These are phyloP conservation scores for Cryptomeria japonica DNA, from an alignment of 75 land plant species.

Conservation along the genomic window DNA sequence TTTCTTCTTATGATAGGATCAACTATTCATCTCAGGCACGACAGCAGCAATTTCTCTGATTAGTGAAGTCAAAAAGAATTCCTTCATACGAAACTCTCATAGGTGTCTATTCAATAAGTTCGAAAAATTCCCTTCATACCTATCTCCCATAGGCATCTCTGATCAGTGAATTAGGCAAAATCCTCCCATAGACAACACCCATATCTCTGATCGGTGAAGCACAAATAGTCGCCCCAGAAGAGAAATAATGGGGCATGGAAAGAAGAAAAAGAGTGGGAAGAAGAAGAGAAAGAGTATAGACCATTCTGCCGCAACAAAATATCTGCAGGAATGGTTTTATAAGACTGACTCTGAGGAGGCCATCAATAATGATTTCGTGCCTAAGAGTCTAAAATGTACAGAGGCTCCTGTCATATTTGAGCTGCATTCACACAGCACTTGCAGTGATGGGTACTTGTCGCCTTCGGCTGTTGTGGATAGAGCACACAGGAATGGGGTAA, in stretches of 20 bases:
- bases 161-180: too few species aligned
- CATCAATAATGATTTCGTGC: conserved; percentile 19
- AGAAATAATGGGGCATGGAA: conserved; percentile 19
- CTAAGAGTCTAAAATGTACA: conserved; percentile 1
- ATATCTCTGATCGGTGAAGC: not conserved
- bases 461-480: conserved; percentile 82
- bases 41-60: not conserved
- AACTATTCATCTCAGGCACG: not conserved
- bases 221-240: not conserved
- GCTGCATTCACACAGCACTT: conserved; percentile 78
- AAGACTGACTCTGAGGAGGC: not conserved
- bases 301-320: conserved; percentile 30
- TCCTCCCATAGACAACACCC: not conserved
- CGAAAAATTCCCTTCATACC: too few species aligned
- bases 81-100: too few species aligned
- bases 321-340: conserved; percentile 49
- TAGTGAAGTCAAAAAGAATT: not conserved
- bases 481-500: conserved; percentile 84
- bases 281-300: conserved; percentile 41
- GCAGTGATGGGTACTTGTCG: conserved; percentile 87
- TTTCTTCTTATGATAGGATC: not conserved
- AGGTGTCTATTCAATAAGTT: too few species aligned
- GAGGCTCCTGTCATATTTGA: conserved; percentile 49
- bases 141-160: too few species aligned
- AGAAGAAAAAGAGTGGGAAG: conserved; percentile 50